phyloP scores from a whole-genome alignment of 371 early-diverging fungal species.

The Mucor saturninus region DNA sequence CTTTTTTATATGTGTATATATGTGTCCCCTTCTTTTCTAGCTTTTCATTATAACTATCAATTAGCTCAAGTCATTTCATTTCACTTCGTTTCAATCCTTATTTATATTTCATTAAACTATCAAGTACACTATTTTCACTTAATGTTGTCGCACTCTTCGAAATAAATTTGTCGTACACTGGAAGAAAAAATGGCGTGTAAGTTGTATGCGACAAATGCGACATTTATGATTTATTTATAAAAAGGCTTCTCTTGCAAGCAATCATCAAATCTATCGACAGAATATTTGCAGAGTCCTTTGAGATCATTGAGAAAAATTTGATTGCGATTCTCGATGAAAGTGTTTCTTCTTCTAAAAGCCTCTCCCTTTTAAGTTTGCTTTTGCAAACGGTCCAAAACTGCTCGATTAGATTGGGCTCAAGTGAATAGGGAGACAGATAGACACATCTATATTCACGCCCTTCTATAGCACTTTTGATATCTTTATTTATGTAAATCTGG shows the following conservation, averaged over 20 bases:
- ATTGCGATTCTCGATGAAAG: no score
- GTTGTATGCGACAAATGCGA: no score
- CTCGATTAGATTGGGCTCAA: slow-evolving; percentile 19
- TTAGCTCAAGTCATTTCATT: neutral
- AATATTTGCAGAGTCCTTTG: no score
- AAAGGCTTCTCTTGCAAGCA: no score
- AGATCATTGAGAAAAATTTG: no score
- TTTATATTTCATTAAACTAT: slow-evolving; percentile 2
- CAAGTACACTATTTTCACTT: no score
- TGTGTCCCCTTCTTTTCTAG: slow-evolving; percentile 4
- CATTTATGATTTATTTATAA: no score
- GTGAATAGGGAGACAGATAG: slow-evolving; percentile 19
- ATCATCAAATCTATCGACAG: no score
- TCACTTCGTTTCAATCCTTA: neutral
- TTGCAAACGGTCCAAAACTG: slow-evolving; percentile 13
- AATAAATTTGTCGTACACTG: no score
- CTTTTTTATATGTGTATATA: slow-evolving; percentile 2
- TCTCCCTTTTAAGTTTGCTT: slow-evolving; percentile 14
- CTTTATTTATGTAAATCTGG: no score
- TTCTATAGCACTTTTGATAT: neutral
- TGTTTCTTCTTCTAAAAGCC: neutral
- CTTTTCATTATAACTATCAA: slow-evolving; percentile 2
- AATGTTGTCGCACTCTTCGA: no score
- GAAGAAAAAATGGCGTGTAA: no score
- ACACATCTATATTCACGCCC: slow-evolving; percentile 11